Evolutionary conservation across 768 basidiomycete genomes (phyloP), one percentile per base, ranked within the genome.

Genomic region (Leccinum uliginosum): DNA sequence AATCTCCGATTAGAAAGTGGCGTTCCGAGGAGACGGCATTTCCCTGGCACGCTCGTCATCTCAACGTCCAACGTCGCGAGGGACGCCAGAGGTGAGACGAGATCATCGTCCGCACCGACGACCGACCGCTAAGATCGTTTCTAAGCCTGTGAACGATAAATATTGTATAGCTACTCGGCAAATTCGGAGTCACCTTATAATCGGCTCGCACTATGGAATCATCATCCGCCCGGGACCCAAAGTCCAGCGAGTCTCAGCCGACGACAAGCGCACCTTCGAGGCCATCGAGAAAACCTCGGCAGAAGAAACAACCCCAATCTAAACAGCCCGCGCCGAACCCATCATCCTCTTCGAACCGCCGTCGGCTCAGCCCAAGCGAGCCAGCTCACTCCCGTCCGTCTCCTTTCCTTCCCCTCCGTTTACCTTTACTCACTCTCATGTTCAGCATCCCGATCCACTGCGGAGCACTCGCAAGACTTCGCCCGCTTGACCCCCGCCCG

Each of bases 281-380:
- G 62, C 65, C 72, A 54, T 50, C 72, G n/a, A 85, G 75, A 70
- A 83, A 78, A 68, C 64, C 71, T 54, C 83, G 83, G 79, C 82
- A 83, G 65, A 77, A 74, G 65, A 83, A 78, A 72, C 73, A 69
- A 57, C 66, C 73, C 65, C 72, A 71, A 58, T 58, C 69, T 48
- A 61, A 65, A 29, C 59, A 65, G 35, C 54, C 63, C 49, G 60
- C 62, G 30, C 57, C 61, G 53, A 59, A 59, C 61, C 24, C 65
- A 43, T 57, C 65, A 43, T 57, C 67, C 40, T 60, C 60, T 55
- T 61, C 67, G 51, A 63, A 62, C 63, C 70, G 64, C 61, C 70
- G 69, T 57, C 65, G 69, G 65, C 66, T 58, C 38, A 69, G 65
- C 35, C 52, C 61, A 58, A 58, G 63, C 55, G 65, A 62, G 44